phyloP scores from a whole-genome alignment of 164 flowering plant species.

The Warburgia ugandensis region DNA sequence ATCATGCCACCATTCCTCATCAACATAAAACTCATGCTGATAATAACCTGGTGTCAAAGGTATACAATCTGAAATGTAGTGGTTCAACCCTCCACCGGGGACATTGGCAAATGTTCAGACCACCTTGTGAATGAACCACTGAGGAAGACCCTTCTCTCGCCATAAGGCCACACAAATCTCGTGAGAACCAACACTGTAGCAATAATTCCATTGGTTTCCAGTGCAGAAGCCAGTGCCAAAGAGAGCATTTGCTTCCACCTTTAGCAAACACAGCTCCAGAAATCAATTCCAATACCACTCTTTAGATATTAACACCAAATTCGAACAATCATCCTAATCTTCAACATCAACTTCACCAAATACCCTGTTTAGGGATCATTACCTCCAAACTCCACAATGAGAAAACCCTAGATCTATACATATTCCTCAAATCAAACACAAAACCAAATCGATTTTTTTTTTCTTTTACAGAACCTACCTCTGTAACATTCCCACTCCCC shows the following conservation, averaged over 20 bases:
- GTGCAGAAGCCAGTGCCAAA: slow-evolving; percentile 25
- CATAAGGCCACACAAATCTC: slow-evolving; percentile 56
- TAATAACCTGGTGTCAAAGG: slow-evolving; percentile 66
- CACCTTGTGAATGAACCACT: slow-evolving; percentile 57
- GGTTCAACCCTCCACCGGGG: slow-evolving; percentile 86
- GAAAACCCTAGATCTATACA: slow-evolving; percentile 3
- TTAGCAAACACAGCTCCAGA: slow-evolving; percentile 3
- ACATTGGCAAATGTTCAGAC: slow-evolving; percentile 65
- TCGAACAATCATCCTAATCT: slow-evolving; percentile 1
- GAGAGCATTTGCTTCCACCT: slow-evolving; percentile 29
- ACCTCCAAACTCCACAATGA: neutral
- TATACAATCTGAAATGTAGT: slow-evolving; percentile 70
- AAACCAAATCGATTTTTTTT: too few relatives aligned
- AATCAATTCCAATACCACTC: neutral
- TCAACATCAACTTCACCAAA: slow-evolving; percentile 1
- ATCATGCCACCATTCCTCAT: slow-evolving; percentile 94
- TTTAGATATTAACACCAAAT: too few relatives aligned
- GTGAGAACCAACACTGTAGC: slow-evolving; percentile 27
- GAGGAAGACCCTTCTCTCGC: slow-evolving; percentile 44
- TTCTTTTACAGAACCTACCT: too few relatives aligned
- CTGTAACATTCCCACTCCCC: too few relatives aligned
- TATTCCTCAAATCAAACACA: too few relatives aligned
- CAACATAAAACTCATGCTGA: slow-evolving; percentile 88
- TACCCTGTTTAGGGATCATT: slow-evolving; percentile 3
- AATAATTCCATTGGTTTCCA: slow-evolving; percentile 24